Conservation (phyloP, 202 grass and related monocot genomes). For the Tripidium arundinaceum region DNA sequence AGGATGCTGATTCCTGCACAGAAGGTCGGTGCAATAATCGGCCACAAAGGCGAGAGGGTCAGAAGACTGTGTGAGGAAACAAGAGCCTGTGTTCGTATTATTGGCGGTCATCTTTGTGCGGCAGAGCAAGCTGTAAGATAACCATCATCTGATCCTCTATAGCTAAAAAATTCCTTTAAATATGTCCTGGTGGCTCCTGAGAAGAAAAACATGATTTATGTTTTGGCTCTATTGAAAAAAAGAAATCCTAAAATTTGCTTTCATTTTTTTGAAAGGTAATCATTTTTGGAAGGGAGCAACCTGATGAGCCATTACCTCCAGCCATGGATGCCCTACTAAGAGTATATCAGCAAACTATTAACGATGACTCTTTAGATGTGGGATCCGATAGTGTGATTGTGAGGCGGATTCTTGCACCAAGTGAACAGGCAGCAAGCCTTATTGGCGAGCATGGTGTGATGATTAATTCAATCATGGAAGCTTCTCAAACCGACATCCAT, state of each 20-base stretch:
- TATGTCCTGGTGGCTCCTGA: background rate
- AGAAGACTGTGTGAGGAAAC: conserved; percentile 57
- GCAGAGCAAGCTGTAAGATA: conserved; percentile 55
- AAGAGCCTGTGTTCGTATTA: conserved; percentile 48
- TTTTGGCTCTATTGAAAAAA: background rate
- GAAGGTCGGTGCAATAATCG: conserved; percentile 40
- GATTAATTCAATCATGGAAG: conserved; percentile 58
- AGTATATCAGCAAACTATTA: conserved; percentile 42
- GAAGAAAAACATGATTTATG: background rate
- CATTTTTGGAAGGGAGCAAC: conserved; percentile 64
- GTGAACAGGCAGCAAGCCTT: conserved; percentile 55
- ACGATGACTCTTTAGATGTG: conserved; percentile 42
- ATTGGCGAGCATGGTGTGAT: conserved; percentile 47
- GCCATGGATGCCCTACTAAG: conserved; percentile 66
- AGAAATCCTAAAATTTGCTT: conserved; percentile 1
- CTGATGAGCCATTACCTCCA: conserved; percentile 50
- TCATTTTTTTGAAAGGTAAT: conserved; percentile 48
- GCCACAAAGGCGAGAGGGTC: conserved; percentile 49
- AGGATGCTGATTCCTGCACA: conserved; percentile 52
- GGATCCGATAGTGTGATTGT: conserved; percentile 22
- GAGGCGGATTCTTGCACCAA: conserved; percentile 43
- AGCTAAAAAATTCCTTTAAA: background rate
- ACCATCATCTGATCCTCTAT: background rate
- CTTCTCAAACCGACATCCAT: conserved; percentile 49
- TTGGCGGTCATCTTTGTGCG: conserved; percentile 41